Evolutionary conservation across 805 yeast species (phyloP), one percentile per base, ranked within the genome.

Genomic region (Saturnispora ahearnii): DNA sequence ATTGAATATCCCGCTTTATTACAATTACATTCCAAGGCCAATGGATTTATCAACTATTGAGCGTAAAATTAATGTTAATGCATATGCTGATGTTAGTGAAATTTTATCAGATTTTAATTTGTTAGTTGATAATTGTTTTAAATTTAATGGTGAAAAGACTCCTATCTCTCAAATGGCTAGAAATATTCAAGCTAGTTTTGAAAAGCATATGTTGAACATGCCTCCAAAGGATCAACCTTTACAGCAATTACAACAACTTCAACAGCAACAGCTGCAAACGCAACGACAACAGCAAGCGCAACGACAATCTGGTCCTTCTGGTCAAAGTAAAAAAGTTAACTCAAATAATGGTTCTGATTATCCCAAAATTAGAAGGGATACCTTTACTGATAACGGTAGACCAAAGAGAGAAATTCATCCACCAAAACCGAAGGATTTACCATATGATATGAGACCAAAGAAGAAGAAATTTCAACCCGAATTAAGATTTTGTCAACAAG

Each of bases 331-430:
- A 28, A 63, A 64, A 26, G 57, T 59, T 9, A 58, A 65, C 40
- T 63, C 69, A 41, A 28, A n/a, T 18, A 26, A 29, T 18, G 47
- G 34, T 10, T 24, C 47, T 41, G 84, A 81, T 13, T 73, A 78
- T 21, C 86, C 85, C 10, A 69, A 70, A n/a, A 76, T 84, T 45
- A 77, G 95, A 63, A 76, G 91, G 51, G 95, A 88, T 53, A 79
- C 84, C 31, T 80, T 82, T 24, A 46, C 55, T 31, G 64, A 58
- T 37, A 86, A 82, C 47, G 93, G 90, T 30, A 76, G 99, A 57
- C 98, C 98, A 36, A 91, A 91, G 67, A 79, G 99, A 57, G 93
- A 88, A 57, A 88, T 93, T 44, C 97, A 90, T 64, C 99, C 99
- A 3, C 99, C 99, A 48, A 84, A 86, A 62, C 87, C 96, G 31